Conservation (phyloP, 441 rosid genomes). For the Erysimum cheiri region DNA sequence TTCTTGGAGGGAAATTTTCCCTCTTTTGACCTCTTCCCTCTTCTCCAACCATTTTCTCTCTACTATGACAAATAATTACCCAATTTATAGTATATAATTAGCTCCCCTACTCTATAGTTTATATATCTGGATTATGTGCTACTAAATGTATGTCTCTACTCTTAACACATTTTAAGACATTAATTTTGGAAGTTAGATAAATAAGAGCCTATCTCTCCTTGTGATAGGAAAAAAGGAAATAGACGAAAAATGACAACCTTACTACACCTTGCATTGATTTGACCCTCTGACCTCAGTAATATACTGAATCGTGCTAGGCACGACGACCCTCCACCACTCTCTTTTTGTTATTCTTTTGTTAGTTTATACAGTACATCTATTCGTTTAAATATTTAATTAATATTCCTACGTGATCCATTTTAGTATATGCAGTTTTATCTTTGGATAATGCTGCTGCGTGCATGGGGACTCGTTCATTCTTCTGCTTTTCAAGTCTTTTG, state of each 20-base stretch:
- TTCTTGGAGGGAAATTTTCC: conserved; percentile 40
- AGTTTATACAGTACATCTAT: background rate
- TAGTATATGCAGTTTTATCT: background rate
- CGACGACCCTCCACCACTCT: conserved; percentile 30
- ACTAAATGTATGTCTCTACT: background rate
- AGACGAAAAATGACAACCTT: conserved; percentile 33
- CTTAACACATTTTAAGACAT: background rate
- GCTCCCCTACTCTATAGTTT: background rate
- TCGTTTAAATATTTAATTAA: conserved; percentile 5
- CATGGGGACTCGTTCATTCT: conserved; percentile 34
- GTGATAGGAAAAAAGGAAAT: background rate
- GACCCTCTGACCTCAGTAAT: conserved; percentile 16
- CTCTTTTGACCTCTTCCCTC: conserved; percentile 29
- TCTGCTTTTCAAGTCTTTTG: background rate
- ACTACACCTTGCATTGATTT: conserved; percentile 30
- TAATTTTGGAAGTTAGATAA: background rate
- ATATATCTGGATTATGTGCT: background rate
- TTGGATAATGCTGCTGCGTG: conserved; percentile 34
- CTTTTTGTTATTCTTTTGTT: background rate
- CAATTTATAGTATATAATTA: background rate
- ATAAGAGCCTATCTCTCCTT: background rate
- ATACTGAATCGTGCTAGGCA: conserved; percentile 38
- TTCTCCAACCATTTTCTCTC: conserved; percentile 2
- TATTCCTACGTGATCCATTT: background rate
- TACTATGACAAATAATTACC: no score